Percentiles rank a stretch among this genome's conserved stretches.
Evolutionary conservation across 352 stramenopile species (phyloP).

Genomic region (Pythium graminicola): DNA sequence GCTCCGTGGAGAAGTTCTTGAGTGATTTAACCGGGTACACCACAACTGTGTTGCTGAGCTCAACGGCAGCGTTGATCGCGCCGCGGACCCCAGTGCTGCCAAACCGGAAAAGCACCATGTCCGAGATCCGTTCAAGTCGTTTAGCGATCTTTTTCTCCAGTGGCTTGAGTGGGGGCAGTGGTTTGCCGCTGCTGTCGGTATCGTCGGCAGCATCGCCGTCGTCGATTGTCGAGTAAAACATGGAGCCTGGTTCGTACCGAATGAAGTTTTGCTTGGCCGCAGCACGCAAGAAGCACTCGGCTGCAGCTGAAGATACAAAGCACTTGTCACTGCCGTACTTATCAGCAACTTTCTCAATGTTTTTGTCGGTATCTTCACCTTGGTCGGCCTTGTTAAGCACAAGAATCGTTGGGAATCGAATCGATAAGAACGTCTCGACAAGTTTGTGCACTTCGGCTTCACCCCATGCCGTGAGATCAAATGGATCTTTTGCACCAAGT

Average conservation of each 20-base stretch:
- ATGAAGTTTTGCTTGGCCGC: conserved; percentile 73
- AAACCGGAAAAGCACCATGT: conserved; percentile 89
- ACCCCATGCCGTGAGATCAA: conserved; percentile 46
- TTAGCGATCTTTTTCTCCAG: conserved; percentile 74
- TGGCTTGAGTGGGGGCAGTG: conserved; percentile 42
- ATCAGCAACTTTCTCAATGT: conserved; percentile 84
- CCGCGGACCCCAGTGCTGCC: conserved; percentile 76
- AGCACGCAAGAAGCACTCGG: conserved; percentile 76
- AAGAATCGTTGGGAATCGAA: conserved; percentile 83
- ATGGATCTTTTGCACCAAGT: conserved; percentile 54
- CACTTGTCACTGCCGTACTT: conserved; percentile 84
- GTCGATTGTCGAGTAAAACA: conserved; percentile 75
- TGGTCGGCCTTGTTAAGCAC: conserved; percentile 88
- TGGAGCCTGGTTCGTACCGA: conserved; percentile 78
- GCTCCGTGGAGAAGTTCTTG: conserved; percentile 75
- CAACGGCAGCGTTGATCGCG: conserved; percentile 83
- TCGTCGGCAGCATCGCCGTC: conserved; percentile 60
- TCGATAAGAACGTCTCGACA: conserved; percentile 68
- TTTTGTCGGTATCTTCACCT: conserved; percentile 76
- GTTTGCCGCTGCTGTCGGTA: conserved; percentile 17
- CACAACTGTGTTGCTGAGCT: conserved; percentile 73
- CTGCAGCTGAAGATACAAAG: conserved; percentile 82
- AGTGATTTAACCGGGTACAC: conserved; percentile 84
- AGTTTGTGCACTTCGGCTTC: conserved; percentile 65
- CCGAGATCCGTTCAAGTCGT: conserved; percentile 79